Evolutionary conservation across 2,329 filamentous ascomycete genomes (phyloP).

Genomic region (Fusarium sp.): DNA sequence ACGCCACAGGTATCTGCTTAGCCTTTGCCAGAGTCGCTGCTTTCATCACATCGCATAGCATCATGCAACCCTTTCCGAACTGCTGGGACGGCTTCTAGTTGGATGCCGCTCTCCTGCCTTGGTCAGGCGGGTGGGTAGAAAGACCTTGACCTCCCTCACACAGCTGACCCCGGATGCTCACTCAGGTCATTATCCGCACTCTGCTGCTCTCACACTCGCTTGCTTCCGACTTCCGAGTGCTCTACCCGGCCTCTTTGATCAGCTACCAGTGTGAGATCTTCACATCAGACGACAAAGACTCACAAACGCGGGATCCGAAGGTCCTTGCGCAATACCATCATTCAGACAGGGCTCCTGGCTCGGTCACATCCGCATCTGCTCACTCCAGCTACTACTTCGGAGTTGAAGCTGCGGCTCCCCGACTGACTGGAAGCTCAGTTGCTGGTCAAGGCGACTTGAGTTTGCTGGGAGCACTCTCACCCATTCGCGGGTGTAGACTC

Average conservation of each 20-base stretch:
- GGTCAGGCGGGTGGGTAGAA: constrained; percentile 24
- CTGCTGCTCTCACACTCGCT: not conserved
- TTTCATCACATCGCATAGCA: constrained; percentile 23
- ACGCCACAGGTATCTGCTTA: constrained; percentile 27
- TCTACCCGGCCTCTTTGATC: not conserved
- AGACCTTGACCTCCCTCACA: constrained; percentile 4
- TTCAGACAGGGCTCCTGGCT: not conserved
- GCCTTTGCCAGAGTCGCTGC: constrained; percentile 14
- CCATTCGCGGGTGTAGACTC: not conserved
- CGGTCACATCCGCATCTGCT: not conserved
- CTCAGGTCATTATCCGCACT: not conserved
- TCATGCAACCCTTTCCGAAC: constrained; percentile 23
- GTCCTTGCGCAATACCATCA: not conserved
- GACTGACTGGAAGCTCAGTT: not conserved
- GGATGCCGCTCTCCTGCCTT: constrained; percentile 9
- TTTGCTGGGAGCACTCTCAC: not conserved
- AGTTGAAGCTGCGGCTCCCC: not conserved
- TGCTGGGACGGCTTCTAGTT: constrained; percentile 32
- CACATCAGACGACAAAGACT: not conserved
- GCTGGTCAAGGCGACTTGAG: not conserved
- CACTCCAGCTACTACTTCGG: not conserved
- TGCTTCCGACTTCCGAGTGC: not conserved
- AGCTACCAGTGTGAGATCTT: not conserved
- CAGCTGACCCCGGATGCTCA: not conserved
- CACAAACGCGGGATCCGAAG: not conserved